Conservation (phyloP, 345 rosid genomes). For the Turnera subulata region DNA sequence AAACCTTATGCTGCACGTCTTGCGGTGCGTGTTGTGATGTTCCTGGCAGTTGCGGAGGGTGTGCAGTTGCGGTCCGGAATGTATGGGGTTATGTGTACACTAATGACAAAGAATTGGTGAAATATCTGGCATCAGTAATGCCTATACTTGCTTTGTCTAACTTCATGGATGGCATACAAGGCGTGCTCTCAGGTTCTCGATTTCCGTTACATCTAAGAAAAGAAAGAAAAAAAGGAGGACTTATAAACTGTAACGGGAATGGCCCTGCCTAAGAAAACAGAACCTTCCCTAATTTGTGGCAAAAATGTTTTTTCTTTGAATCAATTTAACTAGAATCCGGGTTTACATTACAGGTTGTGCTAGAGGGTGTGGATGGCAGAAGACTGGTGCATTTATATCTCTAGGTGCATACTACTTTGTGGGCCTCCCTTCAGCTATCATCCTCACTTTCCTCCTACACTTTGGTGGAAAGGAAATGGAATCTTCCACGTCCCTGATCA, state of each 20-base stretch:
- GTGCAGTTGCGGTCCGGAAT: slow-evolving; percentile 2
- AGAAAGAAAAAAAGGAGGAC: too few species aligned
- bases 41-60: too few species aligned
- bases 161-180: slow-evolving; percentile 36
- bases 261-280: too few species aligned
- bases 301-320: too few species aligned
- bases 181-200: slow-evolving; percentile 27
- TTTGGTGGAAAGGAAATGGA: slow-evolving; percentile 26
- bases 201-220: too few species aligned
- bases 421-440: slow-evolving; percentile 30
- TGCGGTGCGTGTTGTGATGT: too few species aligned
- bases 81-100: slow-evolving; percentile 23
- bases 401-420: slow-evolving; percentile 28
- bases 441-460: slow-evolving; percentile 25
- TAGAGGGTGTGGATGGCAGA: slow-evolving; percentile 41
- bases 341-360: slow-evolving; percentile 21
- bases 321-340: too few species aligned
- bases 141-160: slow-evolving; percentile 27
- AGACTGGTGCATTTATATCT: slow-evolving; percentile 23
- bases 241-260: too few species aligned
- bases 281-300: too few species aligned
- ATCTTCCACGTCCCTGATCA: too few species aligned
- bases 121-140: slow-evolving; percentile 21
- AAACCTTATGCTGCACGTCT: too few species aligned
- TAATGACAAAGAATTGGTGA: slow-evolving; percentile 15